phyloP scores from a whole-genome alignment of 495 filamentous ascomycete genomes.

The Daldinia grandis region DNA sequence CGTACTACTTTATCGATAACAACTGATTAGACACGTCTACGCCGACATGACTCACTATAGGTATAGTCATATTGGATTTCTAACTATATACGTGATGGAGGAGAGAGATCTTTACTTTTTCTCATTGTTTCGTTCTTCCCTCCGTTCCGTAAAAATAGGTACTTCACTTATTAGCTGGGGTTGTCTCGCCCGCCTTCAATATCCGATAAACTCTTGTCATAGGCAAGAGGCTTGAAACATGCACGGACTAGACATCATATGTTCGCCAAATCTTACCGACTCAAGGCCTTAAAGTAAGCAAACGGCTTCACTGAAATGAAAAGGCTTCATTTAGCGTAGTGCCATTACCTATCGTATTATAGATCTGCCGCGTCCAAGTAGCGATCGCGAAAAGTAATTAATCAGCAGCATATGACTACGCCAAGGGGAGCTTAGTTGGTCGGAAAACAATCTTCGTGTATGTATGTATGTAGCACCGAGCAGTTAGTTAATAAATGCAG shows the following conservation, averaged over 20 bases:
- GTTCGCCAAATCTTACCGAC: neutral
- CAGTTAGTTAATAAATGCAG: neutral
- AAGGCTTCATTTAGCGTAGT: neutral
- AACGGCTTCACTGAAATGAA: neutral
- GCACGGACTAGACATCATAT: neutral
- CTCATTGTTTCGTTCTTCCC: too few relatives aligned
- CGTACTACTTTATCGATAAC: constrained; percentile 28
- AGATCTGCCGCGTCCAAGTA: neutral
- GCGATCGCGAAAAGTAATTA: neutral
- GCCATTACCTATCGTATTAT: neutral
- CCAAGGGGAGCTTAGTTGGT: neutral
- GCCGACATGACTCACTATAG: constrained; percentile 18
- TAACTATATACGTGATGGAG: neutral
- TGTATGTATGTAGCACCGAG: neutral
- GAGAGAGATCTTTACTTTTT: neutral
- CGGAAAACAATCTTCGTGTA: neutral
- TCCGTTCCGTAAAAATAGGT: too few relatives aligned
- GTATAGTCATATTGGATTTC: neutral
- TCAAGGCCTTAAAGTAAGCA: neutral
- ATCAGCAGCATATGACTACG: neutral
- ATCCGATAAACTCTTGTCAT: neutral
- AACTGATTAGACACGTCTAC: constrained; percentile 1
- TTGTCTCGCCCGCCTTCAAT: neutral
- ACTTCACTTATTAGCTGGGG: neutral
- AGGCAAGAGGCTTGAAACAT: neutral